Evolutionary conservation across 1,284 basidiomycete species (phyloP), one percentile per base, ranked within the genome.

Genomic region (Prillingera fragicola): DNA sequence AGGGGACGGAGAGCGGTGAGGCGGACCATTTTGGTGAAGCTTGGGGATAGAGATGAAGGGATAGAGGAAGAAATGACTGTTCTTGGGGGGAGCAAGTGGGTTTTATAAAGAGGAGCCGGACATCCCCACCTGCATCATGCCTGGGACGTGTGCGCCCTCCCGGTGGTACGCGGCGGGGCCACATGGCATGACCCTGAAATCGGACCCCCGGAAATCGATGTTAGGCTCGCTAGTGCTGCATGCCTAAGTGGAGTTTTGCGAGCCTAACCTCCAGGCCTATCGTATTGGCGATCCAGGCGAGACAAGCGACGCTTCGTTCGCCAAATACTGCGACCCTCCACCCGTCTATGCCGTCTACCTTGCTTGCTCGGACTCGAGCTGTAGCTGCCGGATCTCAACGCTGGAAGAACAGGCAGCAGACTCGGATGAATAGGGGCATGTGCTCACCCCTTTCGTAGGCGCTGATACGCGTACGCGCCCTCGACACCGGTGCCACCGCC

Each of bases 1-100:
- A 27, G 21, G 27, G 41, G 41, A 28, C 41, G 41, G 41, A 42
- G 33, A 27, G 41, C 41, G 23, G 41, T 10, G 41, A 42, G 41
- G 33, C 41, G 41, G 33, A 34, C 33, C 41, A 42, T 42, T 13
- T 19, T 42, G 41, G 5, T 31, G 25, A 10, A 22, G 22, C 10
- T 19, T 34, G 33, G 19, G 33, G 21, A 19, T 4, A 21, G 19
- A 18, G 33, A 26, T 18, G 10, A 17, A 24, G 15, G 23, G 33
- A 32, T 22, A n/a, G 19, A 14, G 7, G 22, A 19, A 28, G 27
- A 14, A 15, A 29, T 9, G 17, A 8, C 9, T n/a, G 15, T 14
- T n/a, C 29, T 31, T 15, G 29, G n/a, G 29, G n/a, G n/a, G 28
- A 29, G 13, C 12, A 13, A 9, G 8, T n/a, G 29, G 29, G 29